These are phyloP conservation scores for Fonsecaea erecta DNA, from an alignment of 2,329 filamentous ascomycete species.

Conservation along the genomic window DNA sequence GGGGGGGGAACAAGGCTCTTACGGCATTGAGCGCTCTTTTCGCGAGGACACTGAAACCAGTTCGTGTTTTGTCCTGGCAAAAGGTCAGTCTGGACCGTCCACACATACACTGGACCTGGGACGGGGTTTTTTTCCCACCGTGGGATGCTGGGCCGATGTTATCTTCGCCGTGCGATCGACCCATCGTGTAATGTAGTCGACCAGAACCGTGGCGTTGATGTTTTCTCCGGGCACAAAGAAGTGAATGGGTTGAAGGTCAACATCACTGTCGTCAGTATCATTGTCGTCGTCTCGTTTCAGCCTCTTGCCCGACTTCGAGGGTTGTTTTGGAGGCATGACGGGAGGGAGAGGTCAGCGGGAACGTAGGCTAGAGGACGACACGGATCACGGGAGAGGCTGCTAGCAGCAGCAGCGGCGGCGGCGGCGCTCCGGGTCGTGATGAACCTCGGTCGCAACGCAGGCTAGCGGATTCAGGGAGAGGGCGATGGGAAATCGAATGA, in stretches of 20 bases:
- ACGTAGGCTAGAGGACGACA: slow-evolving; percentile 10
- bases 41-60: slow-evolving; percentile 31
- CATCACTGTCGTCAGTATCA: slow-evolving; percentile 25
- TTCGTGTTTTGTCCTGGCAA: slow-evolving; percentile 28
- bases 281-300: slow-evolving; percentile 24
- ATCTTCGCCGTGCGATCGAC: slow-evolving; percentile 34
- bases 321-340: slow-evolving; percentile 25
- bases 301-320: slow-evolving; percentile 22
- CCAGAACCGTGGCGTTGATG: slow-evolving; percentile 32
- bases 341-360: slow-evolving; percentile 5
- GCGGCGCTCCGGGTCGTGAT: slow-evolving; percentile 22
- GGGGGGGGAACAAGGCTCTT: slow-evolving; percentile 18
- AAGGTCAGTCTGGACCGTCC: slow-evolving; percentile 13
- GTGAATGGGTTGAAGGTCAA: slow-evolving; percentile 30
- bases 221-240: slow-evolving; percentile 34
- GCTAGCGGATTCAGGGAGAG: slow-evolving; percentile 23
- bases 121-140: slow-evolving; percentile 23
- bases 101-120: background rate
- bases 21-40: slow-evolving; percentile 31
- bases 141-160: slow-evolving; percentile 29
- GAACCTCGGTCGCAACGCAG: slow-evolving; percentile 27
- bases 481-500: slow-evolving; percentile 29
- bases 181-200: slow-evolving; percentile 31
- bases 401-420: too few relatives aligned
- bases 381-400: slow-evolving; percentile 25